Base-by-base conservation (phyloP, 495 filamentous ascomycete genomes). In the Penicillium cataractarum region DNA sequence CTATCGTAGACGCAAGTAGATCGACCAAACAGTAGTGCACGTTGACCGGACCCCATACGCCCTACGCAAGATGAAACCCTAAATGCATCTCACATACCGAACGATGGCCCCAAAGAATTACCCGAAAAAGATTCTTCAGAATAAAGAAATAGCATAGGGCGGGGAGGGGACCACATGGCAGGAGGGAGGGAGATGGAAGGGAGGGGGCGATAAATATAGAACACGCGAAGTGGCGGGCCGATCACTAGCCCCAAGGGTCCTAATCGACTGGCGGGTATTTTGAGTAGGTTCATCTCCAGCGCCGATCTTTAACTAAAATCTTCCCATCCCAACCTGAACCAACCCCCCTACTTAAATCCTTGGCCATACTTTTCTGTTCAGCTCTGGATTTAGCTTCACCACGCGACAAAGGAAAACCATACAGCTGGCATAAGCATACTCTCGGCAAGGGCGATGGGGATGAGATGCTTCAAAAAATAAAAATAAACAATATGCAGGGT, bases 181-280 rank as follows among this genome's bases (percentile, higher is more conserved):
- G 42, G 21, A 22, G 19, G 42, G 22, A 21, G 9, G 42, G 10
- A 22, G n/a, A 46, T 15, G 13, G 21, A 31, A 31, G 46, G 19
- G 12, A 15, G 21, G 52, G 31, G 32, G 32, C 53, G 32, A 56
- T 39, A 56, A 56, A 56, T 37, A 56, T 56, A 40, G 53, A 31
- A 56, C 32, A 56, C 32, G 12, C 46, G 15, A 56, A 13, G 53
- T n/a, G 21, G 53, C 53, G 53, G 53, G 53, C 19, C 53, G 53
- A 56, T 56, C 53, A 56, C 29, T 29, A 22, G 51, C 51, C 51
- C 29, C 35, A 53, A 19, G 46, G 46, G 22, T 26, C 24, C 17
- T 44, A 44, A 9, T 44, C 7, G 40, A 44, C 10, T 27, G 22
- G 46, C 46, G 46, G 46, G 46, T 26, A 24, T 26, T 48, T 48